Percentiles rank a stretch among this genome's conserved stretches.
Evolutionary conservation across 2,329 filamentous ascomycete species (phyloP).

Genomic region (Chaetomium sp.): DNA sequence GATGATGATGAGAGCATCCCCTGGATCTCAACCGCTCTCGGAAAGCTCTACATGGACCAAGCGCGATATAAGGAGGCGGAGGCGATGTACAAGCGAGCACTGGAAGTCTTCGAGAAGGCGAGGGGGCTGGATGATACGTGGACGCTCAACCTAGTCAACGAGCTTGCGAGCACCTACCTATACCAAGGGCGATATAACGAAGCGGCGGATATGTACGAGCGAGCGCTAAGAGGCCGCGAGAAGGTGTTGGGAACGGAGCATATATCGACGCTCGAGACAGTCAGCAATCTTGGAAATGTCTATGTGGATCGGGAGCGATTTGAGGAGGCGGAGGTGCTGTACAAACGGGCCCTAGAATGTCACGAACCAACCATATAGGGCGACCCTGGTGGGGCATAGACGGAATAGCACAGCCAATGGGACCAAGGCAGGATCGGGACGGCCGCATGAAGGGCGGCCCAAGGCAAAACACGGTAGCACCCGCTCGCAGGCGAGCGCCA

Average conservation of each 20-base stretch:
- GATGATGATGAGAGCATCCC: neutral
- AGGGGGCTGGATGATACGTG: neutral
- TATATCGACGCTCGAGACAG: neutral
- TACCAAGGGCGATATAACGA: neutral
- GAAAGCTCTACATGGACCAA: neutral
- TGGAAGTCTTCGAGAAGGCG: slow-evolving; percentile 3
- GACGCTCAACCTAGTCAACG: slow-evolving; percentile 7
- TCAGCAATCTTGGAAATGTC: neutral
- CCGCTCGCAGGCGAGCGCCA: no score
- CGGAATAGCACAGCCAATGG: no score
- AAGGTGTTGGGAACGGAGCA: neutral
- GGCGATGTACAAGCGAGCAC: slow-evolving; percentile 1
- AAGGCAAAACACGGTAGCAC: no score
- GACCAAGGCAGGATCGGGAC: no score
- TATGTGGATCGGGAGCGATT: neutral
- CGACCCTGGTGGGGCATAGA: no score
- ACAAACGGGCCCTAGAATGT: no score
- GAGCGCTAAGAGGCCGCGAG: neutral
- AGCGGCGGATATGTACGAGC: neutral
- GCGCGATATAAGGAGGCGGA: slow-evolving; percentile 1
- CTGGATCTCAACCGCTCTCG: neutral
- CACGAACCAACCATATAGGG: no score
- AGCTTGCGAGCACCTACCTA: slow-evolving; percentile 2
- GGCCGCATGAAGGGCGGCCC: no score
- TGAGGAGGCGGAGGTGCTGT: no score